Percentiles rank a stretch among this genome's conserved stretches.
Evolutionary conservation across 139 green algal genomes (phyloP).

Genomic region (Chlamydomonas schloesseri): DNA sequence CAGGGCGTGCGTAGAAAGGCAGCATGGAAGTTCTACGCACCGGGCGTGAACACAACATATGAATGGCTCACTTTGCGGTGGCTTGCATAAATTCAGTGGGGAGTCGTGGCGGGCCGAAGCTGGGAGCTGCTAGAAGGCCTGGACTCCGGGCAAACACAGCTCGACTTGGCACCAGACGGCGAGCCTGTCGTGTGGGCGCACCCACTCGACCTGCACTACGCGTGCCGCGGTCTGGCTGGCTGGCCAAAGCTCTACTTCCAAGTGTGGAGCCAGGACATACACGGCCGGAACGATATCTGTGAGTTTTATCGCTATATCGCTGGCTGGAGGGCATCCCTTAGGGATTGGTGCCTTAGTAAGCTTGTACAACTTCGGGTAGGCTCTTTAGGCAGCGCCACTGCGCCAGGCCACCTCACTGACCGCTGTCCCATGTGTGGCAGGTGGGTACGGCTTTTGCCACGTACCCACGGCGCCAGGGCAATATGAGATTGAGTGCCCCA

Average conservation of each 20-base stretch:
- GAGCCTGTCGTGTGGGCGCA: constrained; percentile 81
- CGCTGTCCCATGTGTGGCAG: no score
- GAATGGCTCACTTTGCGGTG: no score
- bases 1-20: no score
- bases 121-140: constrained; percentile 84
- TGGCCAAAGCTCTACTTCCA: constrained; percentile 90
- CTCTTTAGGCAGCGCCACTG: no score
- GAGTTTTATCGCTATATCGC: constrained; percentile 18
- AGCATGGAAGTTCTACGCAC: no score
- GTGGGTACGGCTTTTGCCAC: constrained; percentile 87
- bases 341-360: not conserved
- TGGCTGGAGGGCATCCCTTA: not conserved
- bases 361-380: no score
- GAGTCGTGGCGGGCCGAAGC: constrained; percentile 62
- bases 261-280: constrained; percentile 79
- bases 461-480: constrained; percentile 77
- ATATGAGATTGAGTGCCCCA: constrained; percentile 75
- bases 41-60: no score
- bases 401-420: no score
- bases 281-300: constrained; percentile 81
- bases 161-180: constrained; percentile 64
- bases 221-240: constrained; percentile 69
- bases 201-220: constrained; percentile 83
- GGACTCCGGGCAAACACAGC: constrained; percentile 77
- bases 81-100: constrained; percentile 63